Evolutionary conservation across 2,329 filamentous ascomycete species (phyloP).

Genomic region (Xylariaceae sp.): DNA sequence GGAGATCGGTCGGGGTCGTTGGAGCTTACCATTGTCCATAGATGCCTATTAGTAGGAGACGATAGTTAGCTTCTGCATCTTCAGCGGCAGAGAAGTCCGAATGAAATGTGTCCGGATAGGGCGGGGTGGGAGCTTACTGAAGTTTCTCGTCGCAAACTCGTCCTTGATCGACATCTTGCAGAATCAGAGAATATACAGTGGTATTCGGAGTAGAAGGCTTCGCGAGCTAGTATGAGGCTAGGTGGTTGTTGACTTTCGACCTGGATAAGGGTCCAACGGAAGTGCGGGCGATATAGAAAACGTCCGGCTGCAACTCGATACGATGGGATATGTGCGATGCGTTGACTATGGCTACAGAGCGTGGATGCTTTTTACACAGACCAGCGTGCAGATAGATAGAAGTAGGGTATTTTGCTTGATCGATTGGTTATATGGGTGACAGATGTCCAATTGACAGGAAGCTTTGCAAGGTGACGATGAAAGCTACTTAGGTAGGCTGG

Average conservation of each 20-base stretch:
- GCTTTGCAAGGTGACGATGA: not conserved
- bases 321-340: conserved; percentile 2
- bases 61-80: conserved; percentile 29
- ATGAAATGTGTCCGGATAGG: conserved; percentile 8
- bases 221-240: not conserved
- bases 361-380: not conserved
- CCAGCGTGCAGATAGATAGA: not conserved
- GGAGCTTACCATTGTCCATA: conserved; percentile 67
- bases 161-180: conserved; percentile 64
- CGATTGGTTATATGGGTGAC: conserved; percentile 2
- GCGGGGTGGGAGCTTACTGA: conserved; percentile 50
- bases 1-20: too few relatives aligned
- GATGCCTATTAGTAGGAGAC: conserved; percentile 47
- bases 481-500: not conserved
- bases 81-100: conserved; percentile 8
- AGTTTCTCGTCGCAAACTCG: conserved; percentile 68
- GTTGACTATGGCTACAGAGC: conserved; percentile 1
- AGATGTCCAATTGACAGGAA: conserved; percentile 7
- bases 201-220: not conserved
- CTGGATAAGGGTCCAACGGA: too few relatives aligned
- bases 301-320: not conserved
- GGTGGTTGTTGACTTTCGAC: too few relatives aligned
- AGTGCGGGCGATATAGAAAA: too few relatives aligned
- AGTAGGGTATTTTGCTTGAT: not conserved
- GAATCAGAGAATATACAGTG: conserved; percentile 10